Evolutionary conservation across 768 basidiomycete species (phyloP).

Genomic region (Pulveroboletus frians): DNA sequence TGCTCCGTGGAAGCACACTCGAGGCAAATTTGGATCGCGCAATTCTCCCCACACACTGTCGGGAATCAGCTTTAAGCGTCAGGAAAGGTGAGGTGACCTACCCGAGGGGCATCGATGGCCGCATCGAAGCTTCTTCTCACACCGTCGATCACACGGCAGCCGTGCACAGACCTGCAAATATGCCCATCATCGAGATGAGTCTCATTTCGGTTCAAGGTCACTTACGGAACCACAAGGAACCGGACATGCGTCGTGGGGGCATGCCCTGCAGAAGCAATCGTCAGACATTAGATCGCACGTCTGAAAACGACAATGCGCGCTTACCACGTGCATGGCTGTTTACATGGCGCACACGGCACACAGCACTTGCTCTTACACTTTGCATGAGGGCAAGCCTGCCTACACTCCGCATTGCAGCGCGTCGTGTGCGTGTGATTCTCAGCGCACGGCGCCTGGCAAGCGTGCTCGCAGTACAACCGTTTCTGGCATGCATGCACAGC

Average conservation of each 20-base stretch:
- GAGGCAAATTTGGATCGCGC: slow-evolving; percentile 49
- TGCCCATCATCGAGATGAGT: not conserved
- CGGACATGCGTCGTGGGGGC: slow-evolving; percentile 50
- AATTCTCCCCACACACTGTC: slow-evolving; percentile 65
- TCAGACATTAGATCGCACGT: too few species aligned
- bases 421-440: slow-evolving; percentile 44
- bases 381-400: slow-evolving; percentile 52
- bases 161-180: slow-evolving; percentile 53
- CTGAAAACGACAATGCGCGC: slow-evolving; percentile 8
- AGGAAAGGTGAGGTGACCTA: slow-evolving; percentile 22
- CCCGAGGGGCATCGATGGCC: slow-evolving; percentile 67
- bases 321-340: slow-evolving; percentile 55
- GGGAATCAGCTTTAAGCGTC: not conserved
- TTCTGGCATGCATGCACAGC: slow-evolving; percentile 46
- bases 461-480: slow-evolving; percentile 51
- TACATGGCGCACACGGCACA: slow-evolving; percentile 55
- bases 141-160: slow-evolving; percentile 57
- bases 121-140: slow-evolving; percentile 45
- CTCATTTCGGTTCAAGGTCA: not conserved
- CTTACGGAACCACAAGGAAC: slow-evolving; percentile 67
- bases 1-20: slow-evolving; percentile 39
- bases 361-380: slow-evolving; percentile 46
- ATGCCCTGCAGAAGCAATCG: slow-evolving; percentile 35
- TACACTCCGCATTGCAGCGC: slow-evolving; percentile 42
- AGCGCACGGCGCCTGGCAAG: slow-evolving; percentile 47